Percentiles rank a stretch among this genome's conserved stretches.
Conservation (phyloP, 2,329 filamentous ascomycete genomes). For the Gaeumannomyces tritici region DNA sequence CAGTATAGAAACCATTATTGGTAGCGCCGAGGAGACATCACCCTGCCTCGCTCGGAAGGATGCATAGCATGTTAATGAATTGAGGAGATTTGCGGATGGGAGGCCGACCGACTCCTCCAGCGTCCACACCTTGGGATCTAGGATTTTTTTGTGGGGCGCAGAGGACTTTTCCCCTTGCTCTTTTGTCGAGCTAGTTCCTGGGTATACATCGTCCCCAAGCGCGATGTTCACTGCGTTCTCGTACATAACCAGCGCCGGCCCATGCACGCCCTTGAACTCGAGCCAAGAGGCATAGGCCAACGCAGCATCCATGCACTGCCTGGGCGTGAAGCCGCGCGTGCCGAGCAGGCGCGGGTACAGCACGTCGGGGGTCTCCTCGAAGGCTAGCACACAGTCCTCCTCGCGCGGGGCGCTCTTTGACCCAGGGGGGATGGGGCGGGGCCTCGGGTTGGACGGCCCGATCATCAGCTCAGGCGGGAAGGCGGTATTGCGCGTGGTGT, state of each 20-base stretch:
- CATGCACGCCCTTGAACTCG: conserved; percentile 53
- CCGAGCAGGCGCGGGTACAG: conserved; percentile 78
- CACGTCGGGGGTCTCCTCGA: conserved; percentile 54
- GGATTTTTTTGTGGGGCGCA: neutral
- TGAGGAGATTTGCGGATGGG: conserved; percentile 64
- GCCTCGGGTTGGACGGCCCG: conserved; percentile 75
- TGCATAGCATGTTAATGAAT: conserved; percentile 66
- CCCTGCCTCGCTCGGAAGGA: conserved; percentile 65
- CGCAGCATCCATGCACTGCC: conserved; percentile 72
- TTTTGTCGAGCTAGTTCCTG: conserved; percentile 15
- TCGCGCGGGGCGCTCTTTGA: conserved; percentile 56
- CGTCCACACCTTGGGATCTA: conserved; percentile 39
- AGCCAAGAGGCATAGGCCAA: conserved; percentile 79
- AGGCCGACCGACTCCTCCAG: conserved; percentile 46
- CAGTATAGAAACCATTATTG: conserved; percentile 77
- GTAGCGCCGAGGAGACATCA: conserved; percentile 60
- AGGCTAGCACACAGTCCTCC: conserved; percentile 64
- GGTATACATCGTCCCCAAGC: conserved; percentile 20
- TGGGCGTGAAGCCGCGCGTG: conserved; percentile 67
- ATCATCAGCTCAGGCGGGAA: conserved; percentile 67
- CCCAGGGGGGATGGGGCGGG: conserved; percentile 60
- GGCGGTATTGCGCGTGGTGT: conserved; percentile 54
- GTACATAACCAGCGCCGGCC: conserved; percentile 41
- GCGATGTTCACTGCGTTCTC: conserved; percentile 69
- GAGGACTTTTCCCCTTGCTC: neutral